Conservation (phyloP, 768 basidiomycete genomes). For the Suillus brevipes region DNA sequence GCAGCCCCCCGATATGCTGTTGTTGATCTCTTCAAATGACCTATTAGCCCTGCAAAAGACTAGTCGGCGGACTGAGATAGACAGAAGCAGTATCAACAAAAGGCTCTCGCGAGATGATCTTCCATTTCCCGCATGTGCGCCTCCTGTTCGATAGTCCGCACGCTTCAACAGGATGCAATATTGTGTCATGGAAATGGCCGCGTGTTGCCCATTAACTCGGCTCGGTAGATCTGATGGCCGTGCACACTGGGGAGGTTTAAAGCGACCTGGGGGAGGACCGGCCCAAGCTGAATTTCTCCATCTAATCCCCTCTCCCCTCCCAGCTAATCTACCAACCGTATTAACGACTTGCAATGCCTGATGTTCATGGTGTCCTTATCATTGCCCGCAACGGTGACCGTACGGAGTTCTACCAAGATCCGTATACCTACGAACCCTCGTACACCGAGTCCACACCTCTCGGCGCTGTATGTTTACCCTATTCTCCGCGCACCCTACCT, state of each 20-base stretch:
- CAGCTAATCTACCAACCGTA: background rate
- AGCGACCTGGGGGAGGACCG: background rate
- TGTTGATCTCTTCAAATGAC: slow-evolving; percentile 2
- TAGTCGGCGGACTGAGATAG: background rate
- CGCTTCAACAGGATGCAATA: background rate
- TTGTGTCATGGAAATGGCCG: background rate
- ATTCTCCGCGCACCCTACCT: slow-evolving; percentile 2
- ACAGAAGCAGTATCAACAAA: background rate
- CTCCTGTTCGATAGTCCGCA: background rate
- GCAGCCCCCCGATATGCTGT: slow-evolving; percentile 8
- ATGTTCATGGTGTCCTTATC: slow-evolving; percentile 76
- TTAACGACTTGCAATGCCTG: slow-evolving; percentile 14
- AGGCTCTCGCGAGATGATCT: background rate
- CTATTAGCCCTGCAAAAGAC: background rate
- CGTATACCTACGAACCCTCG: slow-evolving; percentile 60
- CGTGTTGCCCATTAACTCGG: background rate
- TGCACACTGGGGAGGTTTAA: background rate
- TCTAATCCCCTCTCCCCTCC: background rate
- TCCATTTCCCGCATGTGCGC: background rate
- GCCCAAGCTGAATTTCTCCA: background rate
- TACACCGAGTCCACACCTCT: slow-evolving; percentile 74
- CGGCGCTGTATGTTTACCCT: slow-evolving; percentile 54
- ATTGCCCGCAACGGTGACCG: slow-evolving; percentile 79
- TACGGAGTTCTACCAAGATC: slow-evolving; percentile 68
- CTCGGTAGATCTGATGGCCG: slow-evolving; percentile 4